phyloP scores from a whole-genome alignment of 2,329 filamentous ascomycete genomes.

The Aspergillus spinulosporus region DNA sequence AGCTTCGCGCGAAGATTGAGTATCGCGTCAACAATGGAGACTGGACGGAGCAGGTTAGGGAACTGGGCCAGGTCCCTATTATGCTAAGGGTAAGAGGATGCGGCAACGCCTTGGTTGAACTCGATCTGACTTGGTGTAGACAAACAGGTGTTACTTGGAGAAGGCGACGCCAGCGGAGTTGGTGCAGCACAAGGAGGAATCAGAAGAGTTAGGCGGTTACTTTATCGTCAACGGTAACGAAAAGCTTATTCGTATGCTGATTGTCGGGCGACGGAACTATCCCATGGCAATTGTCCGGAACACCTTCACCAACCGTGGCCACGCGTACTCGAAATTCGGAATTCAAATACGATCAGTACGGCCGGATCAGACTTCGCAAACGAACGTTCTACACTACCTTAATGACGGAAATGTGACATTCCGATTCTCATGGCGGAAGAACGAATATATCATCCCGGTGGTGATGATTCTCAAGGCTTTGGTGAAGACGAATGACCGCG shows the following conservation, averaged over 20 bases:
- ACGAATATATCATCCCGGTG: conserved; percentile 91
- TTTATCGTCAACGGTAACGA: conserved; percentile 98
- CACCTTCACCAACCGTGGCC: conserved; percentile 84
- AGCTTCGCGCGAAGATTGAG: conserved; percentile 78
- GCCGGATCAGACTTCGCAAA: conserved; percentile 95
- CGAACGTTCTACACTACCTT: conserved; percentile 94
- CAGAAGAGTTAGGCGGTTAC: conserved; percentile 93
- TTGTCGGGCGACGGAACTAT: conserved; percentile 88
- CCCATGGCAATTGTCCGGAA: conserved; percentile 91
- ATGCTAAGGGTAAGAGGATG: conserved; percentile 74
- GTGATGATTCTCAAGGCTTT: conserved; percentile 97
- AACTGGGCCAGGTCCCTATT: conserved; percentile 84
- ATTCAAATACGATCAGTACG: conserved; percentile 89
- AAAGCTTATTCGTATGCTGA: conserved; percentile 89
- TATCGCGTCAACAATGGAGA: conserved; percentile 86
- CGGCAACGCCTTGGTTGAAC: no score
- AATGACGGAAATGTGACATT: conserved; percentile 96
- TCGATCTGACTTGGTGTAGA: conserved; percentile 50
- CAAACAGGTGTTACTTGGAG: conserved; percentile 87
- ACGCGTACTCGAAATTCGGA: conserved; percentile 84
- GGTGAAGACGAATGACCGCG: conserved; percentile 91
- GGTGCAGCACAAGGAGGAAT: conserved; percentile 86
- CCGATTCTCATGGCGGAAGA: conserved; percentile 96
- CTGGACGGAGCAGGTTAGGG: conserved; percentile 76
- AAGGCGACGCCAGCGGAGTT: conserved; percentile 79